Evolutionary conservation across 1,284 basidiomycete genomes (phyloP), one percentile per base, ranked within the genome.

Genomic region (Irpex sp.): DNA sequence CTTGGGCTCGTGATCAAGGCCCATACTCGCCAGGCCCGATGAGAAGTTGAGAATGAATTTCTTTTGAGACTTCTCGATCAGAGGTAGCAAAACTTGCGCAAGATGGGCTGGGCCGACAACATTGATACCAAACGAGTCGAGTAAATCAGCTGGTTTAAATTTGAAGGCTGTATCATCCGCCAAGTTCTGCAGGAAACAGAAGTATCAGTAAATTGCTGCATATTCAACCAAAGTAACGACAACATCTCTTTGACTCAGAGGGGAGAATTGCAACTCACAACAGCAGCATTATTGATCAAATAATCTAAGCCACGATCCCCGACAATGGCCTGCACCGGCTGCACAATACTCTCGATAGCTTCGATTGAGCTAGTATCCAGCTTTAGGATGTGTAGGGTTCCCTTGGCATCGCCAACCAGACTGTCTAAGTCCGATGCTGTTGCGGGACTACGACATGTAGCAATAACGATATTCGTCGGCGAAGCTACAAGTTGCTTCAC

Each of bases 211-310:
- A 44, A 44, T 15, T 44, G 8, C 40, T 44, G 26, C 26, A 26
- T 26, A 26, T 26, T 26, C 26, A 26, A 26, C 40, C 40, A 15
- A 44, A 15, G 15, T 15, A 44, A 44, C 40, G 40, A 9, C 40
- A 15, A 44, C 15, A 44, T 44, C 8, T 44, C 19, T 4, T 47
- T 15, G 47, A 40, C 5, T 21, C 7, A 36, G 21, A 44, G 21
- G 3, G 11, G 4, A 37, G 26, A 26, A 26, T 26, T 26, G 26
- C 26, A 26, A 66, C 74, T 34, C 51, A 78, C 77, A 44, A 78
- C 73, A 1, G 70, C 78, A n/a, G 79, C 78, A 57, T 78, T 79
- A 68, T 79, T 79, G 58, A 78, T 63, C 13, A 80, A 68, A 40
- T 77, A 79, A 66, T 79, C 77, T 38, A 80, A 67, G 0, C 75